Evolutionary conservation across 164 flowering plant species (phyloP).

Genomic region (Houttuynia cordata): DNA sequence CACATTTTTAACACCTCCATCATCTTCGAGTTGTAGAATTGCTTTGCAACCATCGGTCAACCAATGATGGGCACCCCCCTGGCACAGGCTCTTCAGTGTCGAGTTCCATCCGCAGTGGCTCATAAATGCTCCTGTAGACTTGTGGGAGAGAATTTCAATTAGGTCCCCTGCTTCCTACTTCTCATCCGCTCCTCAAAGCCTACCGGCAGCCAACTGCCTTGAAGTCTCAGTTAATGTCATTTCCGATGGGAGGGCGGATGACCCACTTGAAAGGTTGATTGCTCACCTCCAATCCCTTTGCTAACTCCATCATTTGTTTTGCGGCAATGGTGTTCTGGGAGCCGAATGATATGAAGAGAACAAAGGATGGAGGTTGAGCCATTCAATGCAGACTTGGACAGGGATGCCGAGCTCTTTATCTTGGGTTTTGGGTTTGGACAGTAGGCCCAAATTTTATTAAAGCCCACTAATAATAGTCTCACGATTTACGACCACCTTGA

Average conservation of each 20-base stretch:
- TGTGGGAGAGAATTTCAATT: conserved; percentile 6
- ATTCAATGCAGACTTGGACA: background rate
- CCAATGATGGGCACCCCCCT: conserved; percentile 14
- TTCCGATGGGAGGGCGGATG: conserved; percentile 15
- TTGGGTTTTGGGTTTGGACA: too few relatives aligned
- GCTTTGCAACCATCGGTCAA: conserved; percentile 12
- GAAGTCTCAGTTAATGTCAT: conserved; percentile 8
- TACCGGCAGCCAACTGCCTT: conserved; percentile 23
- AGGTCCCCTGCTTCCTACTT: conserved; percentile 7
- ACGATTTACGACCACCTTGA: too few relatives aligned
- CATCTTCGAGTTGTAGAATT: conserved; percentile 11
- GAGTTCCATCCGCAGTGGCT: conserved; percentile 16
- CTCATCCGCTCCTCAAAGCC: conserved; percentile 17
- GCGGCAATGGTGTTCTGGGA: conserved; percentile 16
- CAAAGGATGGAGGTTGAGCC: conserved; percentile 10
- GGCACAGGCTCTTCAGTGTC: conserved; percentile 12
- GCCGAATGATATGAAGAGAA: conserved; percentile 16
- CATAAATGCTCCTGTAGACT: conserved; percentile 7
- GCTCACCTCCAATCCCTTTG: conserved; percentile 19
- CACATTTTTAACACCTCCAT: too few relatives aligned
- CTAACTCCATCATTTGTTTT: conserved; percentile 20
- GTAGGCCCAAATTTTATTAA: too few relatives aligned
- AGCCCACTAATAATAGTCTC: too few relatives aligned
- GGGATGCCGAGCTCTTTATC: conserved; percentile 5
- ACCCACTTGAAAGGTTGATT: conserved; percentile 21